Conservation (phyloP, 2,329 filamentous ascomycete species). For the Aureobasidium sp. region DNA sequence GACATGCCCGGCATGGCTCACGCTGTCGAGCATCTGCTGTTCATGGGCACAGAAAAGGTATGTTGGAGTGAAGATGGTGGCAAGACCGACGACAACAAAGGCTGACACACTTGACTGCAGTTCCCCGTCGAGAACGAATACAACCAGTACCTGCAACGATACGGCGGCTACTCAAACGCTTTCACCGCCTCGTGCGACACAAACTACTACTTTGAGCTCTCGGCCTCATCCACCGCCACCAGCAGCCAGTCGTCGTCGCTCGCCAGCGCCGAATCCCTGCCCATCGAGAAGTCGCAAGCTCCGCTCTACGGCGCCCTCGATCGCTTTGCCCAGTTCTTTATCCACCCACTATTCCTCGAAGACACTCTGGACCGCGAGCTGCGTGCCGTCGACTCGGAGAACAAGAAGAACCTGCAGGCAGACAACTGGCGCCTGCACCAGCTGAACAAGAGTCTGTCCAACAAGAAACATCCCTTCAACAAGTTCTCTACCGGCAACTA, state of each 20-base stretch:
- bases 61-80: constrained; percentile 19
- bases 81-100: background rate
- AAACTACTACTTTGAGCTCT: constrained; percentile 98
- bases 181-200: constrained; percentile 95
- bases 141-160: constrained; percentile 88
- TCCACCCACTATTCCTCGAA: constrained; percentile 85
- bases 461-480: constrained; percentile 87
- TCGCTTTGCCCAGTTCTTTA: constrained; percentile 95
- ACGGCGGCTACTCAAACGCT: constrained; percentile 94
- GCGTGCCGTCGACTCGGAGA: constrained; percentile 92
- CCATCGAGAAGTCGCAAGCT: constrained; percentile 48
- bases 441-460: constrained; percentile 88
- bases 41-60: constrained; percentile 98
- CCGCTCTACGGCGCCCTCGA: constrained; percentile 86
- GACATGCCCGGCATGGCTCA: constrained; percentile 97
- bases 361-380: constrained; percentile 90
- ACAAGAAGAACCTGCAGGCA: constrained; percentile 97
- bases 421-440: constrained; percentile 91
- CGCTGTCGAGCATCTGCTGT: constrained; percentile 94
- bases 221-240: constrained; percentile 72
- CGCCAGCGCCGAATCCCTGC: constrained; percentile 40
- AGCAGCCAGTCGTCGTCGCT: constrained; percentile 56
- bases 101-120: constrained; percentile 40
- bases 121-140: constrained; percentile 98
- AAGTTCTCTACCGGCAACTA: constrained; percentile 94